Base-by-base conservation (phyloP, 2,329 filamentous ascomycete genomes). In the Periconia sp. region DNA sequence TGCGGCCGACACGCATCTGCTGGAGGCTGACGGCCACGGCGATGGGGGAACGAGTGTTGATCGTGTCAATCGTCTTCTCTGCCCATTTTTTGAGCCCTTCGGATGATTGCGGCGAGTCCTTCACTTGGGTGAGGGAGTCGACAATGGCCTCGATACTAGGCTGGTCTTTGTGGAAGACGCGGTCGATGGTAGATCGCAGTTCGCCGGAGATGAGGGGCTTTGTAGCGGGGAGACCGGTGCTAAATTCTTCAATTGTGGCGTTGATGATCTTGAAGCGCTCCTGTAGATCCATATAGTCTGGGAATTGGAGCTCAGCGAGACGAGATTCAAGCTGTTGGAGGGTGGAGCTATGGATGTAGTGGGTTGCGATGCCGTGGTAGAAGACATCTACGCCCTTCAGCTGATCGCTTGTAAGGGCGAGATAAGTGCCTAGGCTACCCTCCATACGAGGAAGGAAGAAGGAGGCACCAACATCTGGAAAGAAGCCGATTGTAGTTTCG, bases 401-500 rank as follows among this genome's bases (percentile, higher is more conserved):
- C 51, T 84, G 82, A 65, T 92, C 87, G 65, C 91, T 94, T 6
- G 94, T 99, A 52, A 99, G 78, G 15, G 91, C 94, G 30, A 99
- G 84, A 72, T 97, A 99, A 15, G 89, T 96, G 43, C 94, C 94
- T 42, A 95, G 73, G 46, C 85, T 78, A 36, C 94, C 94, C 60
- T 95, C 85, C 78, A 99, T 85, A 51, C 91, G 82, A 12, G 94
- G 89, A 40, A 99, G 78, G 79, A 97, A 97, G 78, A 97, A 99
- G 9, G 89, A 95, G 22, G 87, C 95, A 48, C 94, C 94, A 35
- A 99, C 94, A 64, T 99, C 95, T 5, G 95, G 94, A 79, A 99
- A 99, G 79, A 97, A 96, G 26, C 94, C 94, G 65, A 99, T 99
- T 7, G 85, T 95, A 4, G 94, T 99, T 76, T 99, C 94, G 21